Evolutionary conservation across 2,329 filamentous ascomycete species (phyloP), one percentile per base, ranked within the genome.

Genomic region (Aureobasidium pullulans): DNA sequence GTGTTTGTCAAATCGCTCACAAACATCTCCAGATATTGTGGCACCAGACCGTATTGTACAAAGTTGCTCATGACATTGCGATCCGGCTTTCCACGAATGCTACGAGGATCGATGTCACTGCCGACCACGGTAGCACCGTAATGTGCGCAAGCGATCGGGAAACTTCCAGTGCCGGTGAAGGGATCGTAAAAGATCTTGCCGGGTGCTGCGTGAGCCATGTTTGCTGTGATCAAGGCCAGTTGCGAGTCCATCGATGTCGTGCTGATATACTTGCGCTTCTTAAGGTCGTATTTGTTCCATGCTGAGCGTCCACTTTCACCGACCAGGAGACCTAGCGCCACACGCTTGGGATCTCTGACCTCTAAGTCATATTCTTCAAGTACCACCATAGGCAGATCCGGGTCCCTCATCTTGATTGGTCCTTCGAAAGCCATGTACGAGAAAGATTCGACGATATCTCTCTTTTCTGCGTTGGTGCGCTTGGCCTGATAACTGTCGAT

Each of bases 191-290:
- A 89, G 2, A 97, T 71, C 69, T 89, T 95, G 0, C 90, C 93
- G 0, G 91, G 88, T 0, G 78, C 86, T 0, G 91, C 91, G 13
- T 89, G 83, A 0, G 90, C 89, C 65, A 99, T 85, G 69, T 97
- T 99, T 1, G 93, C 94, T 0, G 92, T 96, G 23, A 99, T 78
- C 1, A 99, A 81, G 11, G 91, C 89, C 44, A 99, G 80, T 72
- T 97, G 94, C 0, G 93, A 89, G 70, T 99, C 94, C 94, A 99
- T 97, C 47, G 89, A 94, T 0, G 94, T 99, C 0, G 93, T 97
- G 65, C 88, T 90, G 67, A 99, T 97, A 70, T 99, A 99, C 40
- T 82, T 81, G 31, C 94, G 80, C 74, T 96, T 96, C 79, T 99
- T 99, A 23, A 99, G 80, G 71, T 96, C 91, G 68, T 92, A 95